A percentile compares a stretch with the other conserved stretches of the same genome.
Evolutionary conservation across 495 filamentous ascomycete genomes (phyloP).

Genomic region (Penicillium samsonianum): DNA sequence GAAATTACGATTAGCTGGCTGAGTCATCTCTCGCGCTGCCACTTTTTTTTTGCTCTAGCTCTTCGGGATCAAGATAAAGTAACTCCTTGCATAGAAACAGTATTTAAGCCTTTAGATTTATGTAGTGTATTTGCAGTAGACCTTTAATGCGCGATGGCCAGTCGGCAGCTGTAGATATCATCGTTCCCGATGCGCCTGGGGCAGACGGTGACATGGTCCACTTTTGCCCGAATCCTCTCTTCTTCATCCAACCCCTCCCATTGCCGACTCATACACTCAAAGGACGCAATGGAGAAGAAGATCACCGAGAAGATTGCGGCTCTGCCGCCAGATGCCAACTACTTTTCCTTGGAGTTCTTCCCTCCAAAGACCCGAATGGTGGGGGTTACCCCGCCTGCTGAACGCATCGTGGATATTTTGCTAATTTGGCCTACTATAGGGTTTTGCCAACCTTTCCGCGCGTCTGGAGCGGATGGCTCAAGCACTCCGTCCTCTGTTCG

Average conservation of each 20-base stretch:
- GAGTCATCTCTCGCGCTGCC: constrained; percentile 24
- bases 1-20: constrained; percentile 13
- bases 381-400: constrained; percentile 37
- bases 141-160: constrained; percentile 16
- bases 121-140: constrained; percentile 4
- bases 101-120: constrained; percentile 6
- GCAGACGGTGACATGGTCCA: constrained; percentile 25
- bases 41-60: constrained; percentile 6
- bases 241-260: constrained; percentile 21
- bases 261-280: constrained; percentile 17
- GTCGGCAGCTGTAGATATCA: constrained; percentile 24
- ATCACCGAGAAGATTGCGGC: constrained; percentile 96
- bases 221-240: constrained; percentile 27
- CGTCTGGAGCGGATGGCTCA: constrained; percentile 94
- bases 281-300: constrained; percentile 61
- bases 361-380: constrained; percentile 94
- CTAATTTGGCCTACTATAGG: constrained; percentile 42
- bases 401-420: constrained; percentile 14
- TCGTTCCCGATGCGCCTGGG: constrained; percentile 24
- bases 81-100: constrained; percentile 7
- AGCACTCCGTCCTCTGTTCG: constrained; percentile 86
- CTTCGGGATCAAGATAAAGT: background rate
- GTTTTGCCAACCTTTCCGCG: constrained; percentile 87
- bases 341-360: constrained; percentile 99
- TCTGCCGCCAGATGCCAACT: constrained; percentile 75